Conservation (phyloP, 306 rosid species). For the Casuarina equisetifolia region DNA sequence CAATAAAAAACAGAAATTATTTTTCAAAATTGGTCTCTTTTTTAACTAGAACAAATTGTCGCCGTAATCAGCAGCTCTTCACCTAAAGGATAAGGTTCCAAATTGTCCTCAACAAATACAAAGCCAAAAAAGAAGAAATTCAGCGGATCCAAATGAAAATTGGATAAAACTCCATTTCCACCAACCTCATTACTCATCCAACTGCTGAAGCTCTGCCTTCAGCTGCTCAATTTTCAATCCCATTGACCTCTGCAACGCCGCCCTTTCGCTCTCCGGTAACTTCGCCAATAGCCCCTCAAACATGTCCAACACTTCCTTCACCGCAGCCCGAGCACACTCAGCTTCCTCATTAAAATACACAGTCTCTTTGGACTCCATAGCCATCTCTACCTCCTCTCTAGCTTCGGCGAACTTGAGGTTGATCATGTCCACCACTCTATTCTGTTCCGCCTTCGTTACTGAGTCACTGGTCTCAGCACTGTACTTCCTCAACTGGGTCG, state of each 20-base stretch:
- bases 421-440: constrained; percentile 75
- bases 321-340: constrained; percentile 88
- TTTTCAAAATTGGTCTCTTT: constrained; percentile 26
- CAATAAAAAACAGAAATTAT: constrained; percentile 15
- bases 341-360: constrained; percentile 93
- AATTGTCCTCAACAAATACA: constrained; percentile 16
- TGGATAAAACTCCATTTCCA: constrained; percentile 1
- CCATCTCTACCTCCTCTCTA: constrained; percentile 93
- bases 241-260: constrained; percentile 78
- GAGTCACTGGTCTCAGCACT: constrained; percentile 37
- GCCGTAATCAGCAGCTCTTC: background rate
- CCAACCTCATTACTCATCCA: constrained; percentile 70
- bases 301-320: constrained; percentile 54
- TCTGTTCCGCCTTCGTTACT: constrained; percentile 45
- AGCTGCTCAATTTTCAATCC: constrained; percentile 91
- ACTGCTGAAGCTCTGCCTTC: constrained; percentile 83
- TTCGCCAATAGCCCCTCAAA: constrained; percentile 57
- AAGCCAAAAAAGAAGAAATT: background rate
- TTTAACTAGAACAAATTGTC: background rate
- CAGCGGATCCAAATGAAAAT: constrained; percentile 1
- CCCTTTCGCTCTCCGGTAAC: constrained; percentile 58
- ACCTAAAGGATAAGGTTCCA: constrained; percentile 3
- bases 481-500: constrained; percentile 42
- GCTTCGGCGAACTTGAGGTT: constrained; percentile 94
- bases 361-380: constrained; percentile 89